phyloP scores from a whole-genome alignment of 2,329 filamentous ascomycete genomes.

The Paracoccidioides brasiliensis region DNA sequence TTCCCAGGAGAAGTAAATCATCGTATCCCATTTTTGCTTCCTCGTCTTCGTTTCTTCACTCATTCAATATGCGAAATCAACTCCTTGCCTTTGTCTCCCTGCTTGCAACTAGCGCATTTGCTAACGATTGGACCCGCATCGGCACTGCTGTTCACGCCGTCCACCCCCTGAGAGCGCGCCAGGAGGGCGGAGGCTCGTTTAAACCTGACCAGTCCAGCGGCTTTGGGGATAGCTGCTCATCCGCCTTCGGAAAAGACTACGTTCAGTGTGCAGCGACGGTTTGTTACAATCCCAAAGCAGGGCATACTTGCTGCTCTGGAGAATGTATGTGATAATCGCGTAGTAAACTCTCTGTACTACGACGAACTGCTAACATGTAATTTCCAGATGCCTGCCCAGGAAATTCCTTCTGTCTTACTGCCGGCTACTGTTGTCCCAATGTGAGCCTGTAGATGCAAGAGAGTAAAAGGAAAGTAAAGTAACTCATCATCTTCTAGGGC shows the following conservation, averaged over 20 bases:
- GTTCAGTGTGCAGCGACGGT: slow-evolving; percentile 8
- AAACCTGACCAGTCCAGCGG: slow-evolving; percentile 5
- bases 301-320: slow-evolving; percentile 14
- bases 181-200: slow-evolving; percentile 5
- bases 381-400: slow-evolving; percentile 9
- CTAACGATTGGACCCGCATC: slow-evolving; percentile 2
- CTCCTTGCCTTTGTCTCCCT: slow-evolving; percentile 4
- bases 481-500: background rate
- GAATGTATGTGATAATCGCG: slow-evolving; percentile 10
- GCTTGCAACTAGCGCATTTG: slow-evolving; percentile 1
- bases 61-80: slow-evolving; percentile 5
- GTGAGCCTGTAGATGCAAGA: slow-evolving; percentile 1
- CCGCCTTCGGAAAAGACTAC: slow-evolving; percentile 11
- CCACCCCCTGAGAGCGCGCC: background rate
- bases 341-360: background rate
- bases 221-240: slow-evolving; percentile 6
- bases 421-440: slow-evolving; percentile 12
- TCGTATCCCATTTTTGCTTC: background rate
- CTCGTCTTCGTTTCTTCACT: background rate
- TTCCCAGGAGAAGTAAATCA: background rate
- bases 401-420: slow-evolving; percentile 10
- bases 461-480: no score
- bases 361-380: background rate
- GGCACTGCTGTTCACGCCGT: background rate
- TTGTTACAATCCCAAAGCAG: slow-evolving; percentile 11